These are phyloP conservation scores for Cochlearia excelsa DNA, from an alignment of 345 rosid species.

Conservation along the genomic window DNA sequence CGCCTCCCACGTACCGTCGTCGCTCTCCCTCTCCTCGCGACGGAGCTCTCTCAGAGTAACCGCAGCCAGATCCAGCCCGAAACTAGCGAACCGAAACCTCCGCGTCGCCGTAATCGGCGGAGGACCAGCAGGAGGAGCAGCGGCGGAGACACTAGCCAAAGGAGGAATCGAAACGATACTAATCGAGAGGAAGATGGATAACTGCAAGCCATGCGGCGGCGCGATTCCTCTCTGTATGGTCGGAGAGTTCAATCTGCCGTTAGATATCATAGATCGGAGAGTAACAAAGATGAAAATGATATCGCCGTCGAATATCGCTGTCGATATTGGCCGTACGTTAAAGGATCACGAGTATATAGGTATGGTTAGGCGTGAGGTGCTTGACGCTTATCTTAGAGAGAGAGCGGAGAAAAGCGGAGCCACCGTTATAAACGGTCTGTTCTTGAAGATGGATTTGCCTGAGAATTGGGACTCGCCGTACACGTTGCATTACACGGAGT, in stretches of 20 bases:
- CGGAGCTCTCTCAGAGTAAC: conserved; percentile 33
- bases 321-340: conserved; percentile 88
- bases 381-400: conserved; percentile 72
- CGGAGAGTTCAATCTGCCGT: conserved; percentile 89
- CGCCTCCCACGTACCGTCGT: conserved; percentile 27
- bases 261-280: conserved; percentile 79
- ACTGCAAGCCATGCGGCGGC: conserved; percentile 94
- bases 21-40: conserved; percentile 22
- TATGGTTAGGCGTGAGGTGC: conserved; percentile 87
- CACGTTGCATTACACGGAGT: conserved; percentile 78
- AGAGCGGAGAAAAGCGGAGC: conserved; percentile 77
- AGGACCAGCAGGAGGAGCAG: conserved; percentile 85
- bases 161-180: conserved; percentile 87
- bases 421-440: conserved; percentile 71
- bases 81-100: conserved; percentile 64
- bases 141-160: conserved; percentile 75
- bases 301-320: conserved; percentile 90
- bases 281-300: conserved; percentile 98
- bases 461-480: conserved; percentile 50
- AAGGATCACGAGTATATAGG: conserved; percentile 97
- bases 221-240: conserved; percentile 97
- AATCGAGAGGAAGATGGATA: conserved; percentile 85
- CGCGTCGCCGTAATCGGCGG: conserved; percentile 92
- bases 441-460: conserved; percentile 83
- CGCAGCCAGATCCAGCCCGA: conserved; percentile 61